A percentile compares a stretch with the other conserved stretches of the same genome.
Evolutionary conservation across 108 stramenopile genomes (phyloP).

Genomic region (Stephanodiscus triporus): DNA sequence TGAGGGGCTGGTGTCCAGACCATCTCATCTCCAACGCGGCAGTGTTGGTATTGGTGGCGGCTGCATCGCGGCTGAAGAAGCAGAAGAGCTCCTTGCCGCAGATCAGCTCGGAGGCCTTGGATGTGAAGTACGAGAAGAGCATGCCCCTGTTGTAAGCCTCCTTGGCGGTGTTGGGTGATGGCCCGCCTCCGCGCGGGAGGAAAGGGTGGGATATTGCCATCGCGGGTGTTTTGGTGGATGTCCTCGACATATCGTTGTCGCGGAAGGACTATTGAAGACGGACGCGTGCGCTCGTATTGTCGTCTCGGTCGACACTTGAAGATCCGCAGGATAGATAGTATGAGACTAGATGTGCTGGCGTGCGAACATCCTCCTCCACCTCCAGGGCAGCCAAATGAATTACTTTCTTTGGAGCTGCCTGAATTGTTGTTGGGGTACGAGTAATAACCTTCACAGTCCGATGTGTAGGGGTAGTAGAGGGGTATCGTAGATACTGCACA

Average conservation of each 20-base stretch:
- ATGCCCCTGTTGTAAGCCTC: slow-evolving; percentile 35
- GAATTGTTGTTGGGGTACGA: no score
- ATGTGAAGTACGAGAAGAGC: slow-evolving; percentile 12
- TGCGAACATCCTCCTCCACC: no score
- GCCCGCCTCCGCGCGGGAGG: background rate
- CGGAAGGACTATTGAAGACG: no score
- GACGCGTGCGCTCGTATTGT: background rate
- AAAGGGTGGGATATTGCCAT: no score
- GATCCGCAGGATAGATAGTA: background rate
- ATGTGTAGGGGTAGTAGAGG: no score
- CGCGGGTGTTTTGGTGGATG: no score
- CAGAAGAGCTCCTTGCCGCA: background rate
- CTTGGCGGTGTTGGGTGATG: slow-evolving; percentile 12
- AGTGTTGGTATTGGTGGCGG: background rate
- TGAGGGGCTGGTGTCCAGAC: slow-evolving; percentile 36
- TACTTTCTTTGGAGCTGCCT: no score
- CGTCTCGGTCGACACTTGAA: background rate
- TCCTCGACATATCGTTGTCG: background rate
- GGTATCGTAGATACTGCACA: no score
- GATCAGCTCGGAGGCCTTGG: background rate
- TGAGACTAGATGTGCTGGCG: no score
- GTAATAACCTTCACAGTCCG: no score
- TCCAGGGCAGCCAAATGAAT: no score
- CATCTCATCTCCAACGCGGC: slow-evolving; percentile 20
- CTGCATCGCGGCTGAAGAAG: background rate